Base-by-base conservation (phyloP, 2,329 filamentous ascomycete genomes). In the Claviceps sp. region DNA sequence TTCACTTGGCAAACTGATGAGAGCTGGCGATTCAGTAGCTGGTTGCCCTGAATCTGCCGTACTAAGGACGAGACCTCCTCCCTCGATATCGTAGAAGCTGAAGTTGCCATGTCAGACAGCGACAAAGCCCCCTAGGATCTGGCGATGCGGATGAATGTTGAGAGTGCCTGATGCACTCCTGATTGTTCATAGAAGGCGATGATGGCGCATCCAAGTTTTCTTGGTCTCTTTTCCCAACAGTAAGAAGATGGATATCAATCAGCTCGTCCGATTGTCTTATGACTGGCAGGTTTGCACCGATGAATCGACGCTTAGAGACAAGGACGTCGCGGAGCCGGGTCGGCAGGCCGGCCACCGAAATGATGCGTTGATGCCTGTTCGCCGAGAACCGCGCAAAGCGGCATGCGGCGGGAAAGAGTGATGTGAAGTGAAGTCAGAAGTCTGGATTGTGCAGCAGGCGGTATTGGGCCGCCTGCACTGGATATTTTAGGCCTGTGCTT, bases 1-100 rank as follows among this genome's bases (percentile, higher is more conserved):
- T 95, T 87, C 55, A 78, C 73, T 56, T 81, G 78, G 63, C 91
- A 86, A 58, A 97, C 84, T 50, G 76, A 76, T 60, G 89, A 87
- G 48, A 96, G 77, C 60, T 90, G 82, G 20, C 72, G 69, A 61
- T 81, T 81, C 34, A 78, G 67, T 22, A 81, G 65, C 13, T 67
- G 58, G 38, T 65, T 70, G 44, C 65, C 65, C 54, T 74, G 67
- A 16, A 75, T 67, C 51, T 70, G 67, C 55, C 72, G 66, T 45
- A 72, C 63, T 49, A 81, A 68, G 46, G 63, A 57, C 54, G 68
- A 64, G 54, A 75, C 70, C 52, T 81, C 76, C 34, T 63, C 61
- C 52, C 63, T 62, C 48, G 67, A 57, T 50, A 69, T 65, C 42
- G 59, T 54, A 53, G 56, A 56, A 58, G 61, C 42, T 20, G 58